These are phyloP conservation scores for Coemansia sp. DNA, from an alignment of 192 early-diverging fungal species.

Conservation along the genomic window DNA sequence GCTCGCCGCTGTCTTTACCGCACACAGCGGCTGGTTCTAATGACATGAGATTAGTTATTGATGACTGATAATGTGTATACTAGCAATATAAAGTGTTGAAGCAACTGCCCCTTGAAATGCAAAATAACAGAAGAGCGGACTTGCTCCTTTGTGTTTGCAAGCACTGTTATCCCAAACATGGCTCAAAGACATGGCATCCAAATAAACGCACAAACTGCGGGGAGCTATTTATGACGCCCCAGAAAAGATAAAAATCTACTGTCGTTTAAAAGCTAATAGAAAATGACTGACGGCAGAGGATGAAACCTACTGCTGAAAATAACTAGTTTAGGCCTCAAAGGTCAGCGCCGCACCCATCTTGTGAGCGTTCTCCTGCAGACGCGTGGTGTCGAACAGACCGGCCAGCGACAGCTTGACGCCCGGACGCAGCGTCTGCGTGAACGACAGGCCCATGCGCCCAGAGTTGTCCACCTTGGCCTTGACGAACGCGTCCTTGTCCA, in stretches of 20 bases:
- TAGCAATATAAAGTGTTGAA: no score
- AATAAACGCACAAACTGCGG: neutral
- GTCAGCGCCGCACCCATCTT: constrained; percentile 88
- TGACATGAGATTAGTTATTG: neutral
- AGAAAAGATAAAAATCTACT: neutral
- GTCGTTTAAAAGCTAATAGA: neutral
- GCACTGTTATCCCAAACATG: neutral
- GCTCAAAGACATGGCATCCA: constrained; percentile 8
- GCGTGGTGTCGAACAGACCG: constrained; percentile 90
- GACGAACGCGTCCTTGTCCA: constrained; percentile 85
- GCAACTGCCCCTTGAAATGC: no score
- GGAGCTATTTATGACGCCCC: neutral
- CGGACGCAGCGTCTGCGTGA: constrained; percentile 86
- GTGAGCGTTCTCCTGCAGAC: constrained; percentile 91
- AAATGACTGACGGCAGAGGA: neutral
- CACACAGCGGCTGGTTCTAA: neutral
- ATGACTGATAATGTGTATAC: neutral
- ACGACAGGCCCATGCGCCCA: constrained; percentile 89
- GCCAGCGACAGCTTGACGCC: constrained; percentile 94
- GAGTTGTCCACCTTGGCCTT: constrained; percentile 85
- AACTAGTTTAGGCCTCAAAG: constrained; percentile 75
- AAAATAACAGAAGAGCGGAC: no score
- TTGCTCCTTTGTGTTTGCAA: neutral
- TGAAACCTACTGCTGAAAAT: constrained; percentile 6
- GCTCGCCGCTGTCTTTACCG: constrained; percentile 1